phyloP scores from a whole-genome alignment of 192 early-diverging fungal species.

The Backusella sp. region DNA sequence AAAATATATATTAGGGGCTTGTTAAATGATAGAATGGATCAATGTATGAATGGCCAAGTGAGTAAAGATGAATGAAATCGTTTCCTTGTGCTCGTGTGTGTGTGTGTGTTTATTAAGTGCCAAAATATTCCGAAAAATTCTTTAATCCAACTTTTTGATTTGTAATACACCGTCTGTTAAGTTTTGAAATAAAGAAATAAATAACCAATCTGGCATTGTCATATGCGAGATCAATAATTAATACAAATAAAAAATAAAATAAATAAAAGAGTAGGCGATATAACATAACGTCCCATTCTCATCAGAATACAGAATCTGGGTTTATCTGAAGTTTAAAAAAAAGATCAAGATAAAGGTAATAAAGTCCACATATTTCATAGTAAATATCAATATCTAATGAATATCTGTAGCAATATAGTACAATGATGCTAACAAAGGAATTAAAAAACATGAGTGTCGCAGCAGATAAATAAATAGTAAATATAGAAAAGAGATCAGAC shows the following conservation, averaged over 20 bases:
- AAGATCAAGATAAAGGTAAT: background rate
- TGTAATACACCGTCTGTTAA: background rate
- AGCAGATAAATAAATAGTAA: background rate
- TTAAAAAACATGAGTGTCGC: background rate
- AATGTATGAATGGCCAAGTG: background rate
- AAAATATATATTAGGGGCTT: background rate
- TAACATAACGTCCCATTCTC: no score
- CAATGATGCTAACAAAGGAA: background rate
- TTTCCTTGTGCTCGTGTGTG: background rate
- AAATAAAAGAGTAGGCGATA: no score
- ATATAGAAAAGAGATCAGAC: no score
- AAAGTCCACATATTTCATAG: background rate
- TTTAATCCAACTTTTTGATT: background rate
- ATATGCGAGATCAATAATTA: background rate
- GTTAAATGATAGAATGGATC: background rate
- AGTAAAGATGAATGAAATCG: background rate
- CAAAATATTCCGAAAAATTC: constrained; percentile 1
- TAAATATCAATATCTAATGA: no score
- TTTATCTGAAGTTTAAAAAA: background rate
- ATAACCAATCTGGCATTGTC: background rate
- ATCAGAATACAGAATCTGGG: background rate
- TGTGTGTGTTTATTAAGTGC: background rate
- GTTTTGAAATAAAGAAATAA: background rate
- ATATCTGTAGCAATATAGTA: no score
- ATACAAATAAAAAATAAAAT: background rate